Base-by-base conservation (phyloP, 1,284 basidiomycete genomes). In the Cutaneotrichosporon spelunceum region DNA sequence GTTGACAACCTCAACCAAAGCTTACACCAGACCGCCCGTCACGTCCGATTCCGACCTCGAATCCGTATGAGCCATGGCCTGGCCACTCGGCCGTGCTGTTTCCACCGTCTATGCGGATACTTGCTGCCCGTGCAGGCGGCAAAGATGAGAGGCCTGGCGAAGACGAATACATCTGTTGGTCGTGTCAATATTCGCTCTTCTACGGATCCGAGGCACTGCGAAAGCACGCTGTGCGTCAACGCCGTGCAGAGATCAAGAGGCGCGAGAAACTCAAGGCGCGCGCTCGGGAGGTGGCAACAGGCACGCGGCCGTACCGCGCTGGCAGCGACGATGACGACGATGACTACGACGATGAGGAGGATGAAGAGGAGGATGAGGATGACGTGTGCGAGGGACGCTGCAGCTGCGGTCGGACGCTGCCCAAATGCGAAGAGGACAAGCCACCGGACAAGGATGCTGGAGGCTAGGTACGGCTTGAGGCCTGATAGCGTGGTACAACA, bases 161-260 rank as follows among this genome's bases (percentile, higher is more conserved):
- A 57, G 90, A 91, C 34, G 91, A 93, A 74, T 93, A 90, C 87
- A 88, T 93, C 66, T 94, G 91, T 73, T 84, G 87, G 66, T 88
- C 88, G 70, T 94, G 91, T 81, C 91, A 93, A 78, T 91, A 91
- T 74, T 83, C 85, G 66, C 76, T 94, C 61, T 92, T 91, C 74
- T 94, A 89, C 73, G 88, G 89, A 11, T 65, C 72, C 10, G 88
- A 88, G 62, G 86, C 87, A 27, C 67, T 73, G 56, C 84, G 83
- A 63, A 87, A 85, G 73, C 81, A 84, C 34, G 88, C 88, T 39
- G 81, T 93, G 63, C 81, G 85, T 73, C 86, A 83, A 68, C 81
- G 91, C 64, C 91, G 90, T 81, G 87, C 87, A 82, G 87, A 92
- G 60, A 78, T 93, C 68, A 83, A 83, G 70, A 80, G 91, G 56